A percentile compares a stretch with the other conserved stretches of the same genome.
Conservation (phyloP, 768 basidiomycete species). For the Stropharia rugosoannulata region DNA sequence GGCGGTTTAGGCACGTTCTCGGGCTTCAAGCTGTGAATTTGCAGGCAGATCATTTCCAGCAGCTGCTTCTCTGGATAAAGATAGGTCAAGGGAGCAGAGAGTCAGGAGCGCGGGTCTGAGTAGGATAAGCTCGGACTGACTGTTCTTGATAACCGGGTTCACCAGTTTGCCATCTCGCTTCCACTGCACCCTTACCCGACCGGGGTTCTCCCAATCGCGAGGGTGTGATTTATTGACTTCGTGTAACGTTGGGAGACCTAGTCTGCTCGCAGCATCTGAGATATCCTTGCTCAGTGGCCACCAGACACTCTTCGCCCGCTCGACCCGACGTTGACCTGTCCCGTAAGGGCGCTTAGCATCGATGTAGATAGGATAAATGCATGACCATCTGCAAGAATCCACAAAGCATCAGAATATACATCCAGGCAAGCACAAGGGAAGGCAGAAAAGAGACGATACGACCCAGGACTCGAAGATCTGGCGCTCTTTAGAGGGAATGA, state of each 20-base stretch:
- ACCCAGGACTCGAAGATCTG: no score
- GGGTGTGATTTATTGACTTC: constrained; percentile 92
- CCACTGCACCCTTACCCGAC: constrained; percentile 91
- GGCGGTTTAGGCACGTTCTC: constrained; percentile 69
- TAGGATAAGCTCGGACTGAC: constrained; percentile 41
- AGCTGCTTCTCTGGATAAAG: constrained; percentile 68
- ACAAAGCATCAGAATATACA: neutral
- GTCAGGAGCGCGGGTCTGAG: neutral
- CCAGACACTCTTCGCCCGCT: constrained; percentile 80
- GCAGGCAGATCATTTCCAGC: constrained; percentile 68
- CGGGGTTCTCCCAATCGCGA: constrained; percentile 98
- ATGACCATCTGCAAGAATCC: constrained; percentile 74
- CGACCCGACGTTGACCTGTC: constrained; percentile 79
- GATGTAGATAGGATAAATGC: constrained; percentile 95
- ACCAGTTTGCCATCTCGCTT: constrained; percentile 74
- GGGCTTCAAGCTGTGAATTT: constrained; percentile 72
- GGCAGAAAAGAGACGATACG: neutral
- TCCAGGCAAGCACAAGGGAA: neutral
- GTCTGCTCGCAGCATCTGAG: constrained; percentile 72
- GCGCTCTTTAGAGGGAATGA: neutral
- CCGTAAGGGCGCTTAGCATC: constrained; percentile 92
- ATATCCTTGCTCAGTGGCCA: constrained; percentile 96
- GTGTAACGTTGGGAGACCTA: constrained; percentile 81
- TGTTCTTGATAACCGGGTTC: constrained; percentile 71
- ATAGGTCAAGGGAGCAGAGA: neutral